Evolutionary conservation across 23 red algal species (phyloP), one percentile per base, ranked within the genome.

Genomic region (Gracilariopsis chorda): DNA sequence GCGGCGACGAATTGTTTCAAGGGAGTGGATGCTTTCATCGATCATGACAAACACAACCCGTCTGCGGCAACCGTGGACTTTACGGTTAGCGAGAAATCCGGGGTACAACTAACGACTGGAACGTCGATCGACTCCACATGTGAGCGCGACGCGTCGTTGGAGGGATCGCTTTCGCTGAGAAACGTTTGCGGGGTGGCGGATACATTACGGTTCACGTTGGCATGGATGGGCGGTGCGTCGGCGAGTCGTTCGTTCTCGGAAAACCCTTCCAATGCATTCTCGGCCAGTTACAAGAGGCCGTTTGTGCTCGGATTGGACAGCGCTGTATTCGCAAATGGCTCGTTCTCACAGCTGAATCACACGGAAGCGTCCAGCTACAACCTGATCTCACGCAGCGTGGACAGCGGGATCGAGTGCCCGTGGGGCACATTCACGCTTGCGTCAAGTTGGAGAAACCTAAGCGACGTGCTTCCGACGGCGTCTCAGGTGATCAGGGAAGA

Each of bases 1-100:
- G 80, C 87, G 58, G 49, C 75, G 12, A 94, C 92, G 44, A 86
- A 86, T 61, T 88, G 82, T 36, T 98, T 82, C 33, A 65, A 74
- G 59, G 92, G 85, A 30, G 87, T 98, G 1, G 92, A 94, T 53
- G 88, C 90, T 19, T 91, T 77, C 35, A 56, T 98, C 42, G 95
- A 98, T 72, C 58, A 48, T 67, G 85, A 64, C 24, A 75, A 82
- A 44, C n/a, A n/a, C n/a, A n/a, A n/a, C n/a, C n/a, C n/a, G n/a
- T 37, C 67, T 37, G 58, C 70, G 32, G 90, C 94, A 0, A 59
- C 88, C 59, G 94, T 92, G 28, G 39, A 37, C 35, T 75, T 96
- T 17, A 90, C 85, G 7, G 47, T 96, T 45, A 73, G 77, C 23
- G 94, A 96, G 70, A 85, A 88, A 35, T 76, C 64, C 9, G 61